These are phyloP conservation scores for Fraxinus pennsylvanica DNA, from an alignment of 257 asterid genomes.

Conservation along the genomic window DNA sequence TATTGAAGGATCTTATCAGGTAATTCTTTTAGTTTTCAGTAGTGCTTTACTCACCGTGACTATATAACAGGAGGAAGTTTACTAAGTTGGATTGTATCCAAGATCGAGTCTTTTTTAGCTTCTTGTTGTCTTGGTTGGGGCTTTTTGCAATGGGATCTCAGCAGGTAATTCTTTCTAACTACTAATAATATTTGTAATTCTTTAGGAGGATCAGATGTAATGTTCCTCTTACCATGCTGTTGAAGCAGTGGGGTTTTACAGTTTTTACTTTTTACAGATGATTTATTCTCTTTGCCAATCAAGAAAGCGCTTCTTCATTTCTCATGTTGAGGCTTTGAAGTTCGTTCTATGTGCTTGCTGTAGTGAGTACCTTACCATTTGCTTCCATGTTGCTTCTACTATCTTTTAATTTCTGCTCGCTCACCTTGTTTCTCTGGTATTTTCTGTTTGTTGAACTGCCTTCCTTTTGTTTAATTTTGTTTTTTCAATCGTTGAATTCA, in stretches of 20 bases:
- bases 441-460: neutral
- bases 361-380: neutral
- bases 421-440: neutral
- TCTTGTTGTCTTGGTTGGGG: conserved; percentile 57
- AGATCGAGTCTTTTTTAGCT: conserved; percentile 48
- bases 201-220: neutral
- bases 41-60: neutral
- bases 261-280: neutral
- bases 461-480: too few species aligned
- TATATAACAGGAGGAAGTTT: conserved; percentile 46
- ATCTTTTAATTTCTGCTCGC: neutral
- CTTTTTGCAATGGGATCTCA: conserved; percentile 51
- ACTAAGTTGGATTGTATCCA: conserved; percentile 59
- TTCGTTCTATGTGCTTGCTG: neutral
- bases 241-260: neutral
- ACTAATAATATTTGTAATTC: neutral
- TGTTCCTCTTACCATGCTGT: neutral
- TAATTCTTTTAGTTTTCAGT: neutral
- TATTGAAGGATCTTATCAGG: neutral
- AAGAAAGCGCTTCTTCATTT: neutral
- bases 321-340: neutral
- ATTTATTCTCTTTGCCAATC: neutral
- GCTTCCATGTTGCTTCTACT: too few species aligned
- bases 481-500: too few species aligned
- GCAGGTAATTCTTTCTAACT: conserved; percentile 42